Evolutionary conservation across 257 asterid species (phyloP).

Genomic region (Petunia secreta): DNA sequence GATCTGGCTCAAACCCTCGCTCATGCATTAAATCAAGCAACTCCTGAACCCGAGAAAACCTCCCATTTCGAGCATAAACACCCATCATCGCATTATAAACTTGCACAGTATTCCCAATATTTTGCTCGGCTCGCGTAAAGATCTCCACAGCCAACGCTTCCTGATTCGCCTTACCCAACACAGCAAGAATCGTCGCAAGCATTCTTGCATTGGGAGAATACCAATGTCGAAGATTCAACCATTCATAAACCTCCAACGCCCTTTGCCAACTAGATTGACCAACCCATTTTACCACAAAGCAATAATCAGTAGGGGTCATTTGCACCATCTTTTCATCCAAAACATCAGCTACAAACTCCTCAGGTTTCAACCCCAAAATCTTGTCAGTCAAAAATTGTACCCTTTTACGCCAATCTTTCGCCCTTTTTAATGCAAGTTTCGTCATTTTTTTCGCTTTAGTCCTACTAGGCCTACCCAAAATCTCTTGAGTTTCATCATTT

Average conservation of each 20-base stretch:
- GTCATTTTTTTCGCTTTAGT: constrained; percentile 82
- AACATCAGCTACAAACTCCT: constrained; percentile 89
- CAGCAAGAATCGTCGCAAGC: constrained; percentile 82
- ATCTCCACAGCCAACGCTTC: constrained; percentile 86
- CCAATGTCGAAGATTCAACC: constrained; percentile 90
- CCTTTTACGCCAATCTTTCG: constrained; percentile 89
- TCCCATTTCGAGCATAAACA: constrained; percentile 85
- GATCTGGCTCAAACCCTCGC: constrained; percentile 88
- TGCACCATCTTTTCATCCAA: constrained; percentile 90
- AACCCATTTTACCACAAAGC: constrained; percentile 85
- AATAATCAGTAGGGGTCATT: constrained; percentile 94
- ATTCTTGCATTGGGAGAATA: constrained; percentile 83
- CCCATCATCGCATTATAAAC: constrained; percentile 99
- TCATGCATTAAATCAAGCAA: constrained; percentile 80
- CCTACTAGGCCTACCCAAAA: constrained; percentile 66
- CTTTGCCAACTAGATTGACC: constrained; percentile 93
- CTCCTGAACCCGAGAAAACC: constrained; percentile 69
- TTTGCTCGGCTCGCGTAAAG: constrained; percentile 63
- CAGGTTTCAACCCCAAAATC: constrained; percentile 73
- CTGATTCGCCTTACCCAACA: constrained; percentile 92
- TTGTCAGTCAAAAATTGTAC: constrained; percentile 73
- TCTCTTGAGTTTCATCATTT: constrained; percentile 44
- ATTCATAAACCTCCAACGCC: constrained; percentile 88
- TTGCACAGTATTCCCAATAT: constrained; percentile 68
- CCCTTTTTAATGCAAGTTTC: constrained; percentile 88